Base-by-base conservation (phyloP, 768 basidiomycete species). In the Tulasnella sp. region DNA sequence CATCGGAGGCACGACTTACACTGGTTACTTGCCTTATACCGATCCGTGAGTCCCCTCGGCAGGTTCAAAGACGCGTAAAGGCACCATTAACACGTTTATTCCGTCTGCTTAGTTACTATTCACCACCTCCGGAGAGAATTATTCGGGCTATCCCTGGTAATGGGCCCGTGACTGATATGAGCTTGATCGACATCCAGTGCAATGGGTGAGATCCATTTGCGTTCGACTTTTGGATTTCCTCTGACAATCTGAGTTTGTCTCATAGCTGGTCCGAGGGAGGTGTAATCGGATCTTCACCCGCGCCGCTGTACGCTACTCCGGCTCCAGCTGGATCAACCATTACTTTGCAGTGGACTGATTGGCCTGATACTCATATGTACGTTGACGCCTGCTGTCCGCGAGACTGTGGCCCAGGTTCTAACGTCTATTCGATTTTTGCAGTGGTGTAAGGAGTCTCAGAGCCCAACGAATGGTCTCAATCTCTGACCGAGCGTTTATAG, bases 281-380 rank as follows among this genome's bases (percentile, higher is more conserved):
- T 21, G 81, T 83, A 24, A 52, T 83, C 36, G 86, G 85, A 31
- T 85, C 86, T n/a, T 82, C 84, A 3, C 87, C 88, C 34, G 87
- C 87, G 10, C 84, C 87, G 3, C 81, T 88, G 34, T 84, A 83
- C 78, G 87, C 85, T 9, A 87, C 87, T 21, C 52, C 52, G 5
- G 85, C 87, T n/a, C 85, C 86, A 3, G 86, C 88, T 16, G 88
- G 87, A 14, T 84, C 85, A 18, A 82, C 83, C 36, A 82, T 88
- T 38, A 83, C 84, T 24, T 83, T 88, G 56, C 87, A 88, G 83
- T 88, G 87, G 87, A 88, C 82, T 3, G 83, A 83, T 1, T 84
- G 85, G 85, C 85, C 84, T 9, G 82, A 82, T 78, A 82, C 74
- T 74, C 83, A 83, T 72, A 81, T 78, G 38, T 80, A 77, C 78